phyloP scores from a whole-genome alignment of 2,329 filamentous ascomycete genomes.

The Phialophora tarda region DNA sequence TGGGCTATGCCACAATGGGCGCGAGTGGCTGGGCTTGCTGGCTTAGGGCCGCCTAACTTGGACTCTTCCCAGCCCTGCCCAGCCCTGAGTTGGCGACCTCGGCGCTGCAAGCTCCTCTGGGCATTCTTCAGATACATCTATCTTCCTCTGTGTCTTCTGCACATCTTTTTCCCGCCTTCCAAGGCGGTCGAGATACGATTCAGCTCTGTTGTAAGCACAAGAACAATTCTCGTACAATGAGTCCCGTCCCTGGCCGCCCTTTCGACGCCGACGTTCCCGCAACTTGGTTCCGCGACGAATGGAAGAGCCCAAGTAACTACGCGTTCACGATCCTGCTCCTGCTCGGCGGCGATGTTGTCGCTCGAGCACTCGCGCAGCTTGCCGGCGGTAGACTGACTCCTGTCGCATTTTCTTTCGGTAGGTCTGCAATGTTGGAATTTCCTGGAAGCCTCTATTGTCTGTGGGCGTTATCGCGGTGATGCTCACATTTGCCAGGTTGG shows the following conservation, averaged over 20 bases:
- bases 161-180: neutral
- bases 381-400: constrained; percentile 39
- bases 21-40: neutral
- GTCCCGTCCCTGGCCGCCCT: constrained; percentile 6
- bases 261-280: constrained; percentile 15
- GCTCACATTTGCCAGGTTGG: constrained; percentile 39
- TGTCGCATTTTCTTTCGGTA: constrained; percentile 47
- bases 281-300: constrained; percentile 15
- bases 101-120: neutral
- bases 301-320: constrained; percentile 27
- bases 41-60: neutral
- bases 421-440: neutral
- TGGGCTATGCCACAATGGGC: neutral
- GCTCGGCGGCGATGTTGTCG: constrained; percentile 47
- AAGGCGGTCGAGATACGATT: neutral
- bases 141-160: neutral
- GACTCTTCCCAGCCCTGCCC: neutral
- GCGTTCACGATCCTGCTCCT: constrained; percentile 44
- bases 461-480: neutral
- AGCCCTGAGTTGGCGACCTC: neutral
- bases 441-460: neutral
- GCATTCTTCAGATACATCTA: neutral
- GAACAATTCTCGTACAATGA: neutral
- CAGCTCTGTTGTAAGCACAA: neutral
- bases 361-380: constrained; percentile 45